Conservation (phyloP, 495 filamentous ascomycete species). For the Chaetomium fimeti region DNA sequence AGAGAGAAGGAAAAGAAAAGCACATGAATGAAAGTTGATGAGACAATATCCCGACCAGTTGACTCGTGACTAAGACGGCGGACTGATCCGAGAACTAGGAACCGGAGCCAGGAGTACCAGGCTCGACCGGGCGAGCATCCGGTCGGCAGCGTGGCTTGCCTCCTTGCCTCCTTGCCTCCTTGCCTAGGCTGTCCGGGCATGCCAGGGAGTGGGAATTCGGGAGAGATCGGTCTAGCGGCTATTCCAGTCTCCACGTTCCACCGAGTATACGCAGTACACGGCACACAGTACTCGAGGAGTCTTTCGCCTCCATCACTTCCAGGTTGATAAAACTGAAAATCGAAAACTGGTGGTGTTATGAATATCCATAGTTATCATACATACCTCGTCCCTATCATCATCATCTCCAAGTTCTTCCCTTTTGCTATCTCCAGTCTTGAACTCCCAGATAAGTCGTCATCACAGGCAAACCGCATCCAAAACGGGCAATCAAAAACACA, state of each 20-base stretch:
- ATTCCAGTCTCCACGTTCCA: slow-evolving; percentile 21
- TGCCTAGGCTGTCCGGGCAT: too few species aligned
- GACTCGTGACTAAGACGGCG: slow-evolving; percentile 11
- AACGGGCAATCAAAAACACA: not conserved
- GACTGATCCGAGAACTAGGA: slow-evolving; percentile 2
- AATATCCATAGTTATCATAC: too few species aligned
- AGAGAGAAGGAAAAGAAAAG: slow-evolving; percentile 20
- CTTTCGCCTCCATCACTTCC: not conserved
- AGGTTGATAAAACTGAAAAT: too few species aligned
- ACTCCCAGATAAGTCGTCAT: not conserved
- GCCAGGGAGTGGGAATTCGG: slow-evolving; percentile 21
- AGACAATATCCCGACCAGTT: not conserved
- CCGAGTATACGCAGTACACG: too few species aligned
- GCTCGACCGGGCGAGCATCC: slow-evolving; percentile 13
- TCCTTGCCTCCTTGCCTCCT: too few species aligned
- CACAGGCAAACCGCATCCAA: not conserved
- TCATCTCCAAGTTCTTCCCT: not conserved
- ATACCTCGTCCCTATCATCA: not conserved
- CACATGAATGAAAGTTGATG: slow-evolving; percentile 4
- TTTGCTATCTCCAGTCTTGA: not conserved
- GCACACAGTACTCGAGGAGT: not conserved
- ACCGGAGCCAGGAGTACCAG: slow-evolving; percentile 19
- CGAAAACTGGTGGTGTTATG: not conserved
- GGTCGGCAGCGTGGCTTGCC: not conserved
- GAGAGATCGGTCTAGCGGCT: slow-evolving; percentile 39